A percentile compares a stretch with the other conserved stretches of the same genome.
Evolutionary conservation across 2,329 filamentous ascomycete genomes (phyloP).

Genomic region (Neobulgaria alba): DNA sequence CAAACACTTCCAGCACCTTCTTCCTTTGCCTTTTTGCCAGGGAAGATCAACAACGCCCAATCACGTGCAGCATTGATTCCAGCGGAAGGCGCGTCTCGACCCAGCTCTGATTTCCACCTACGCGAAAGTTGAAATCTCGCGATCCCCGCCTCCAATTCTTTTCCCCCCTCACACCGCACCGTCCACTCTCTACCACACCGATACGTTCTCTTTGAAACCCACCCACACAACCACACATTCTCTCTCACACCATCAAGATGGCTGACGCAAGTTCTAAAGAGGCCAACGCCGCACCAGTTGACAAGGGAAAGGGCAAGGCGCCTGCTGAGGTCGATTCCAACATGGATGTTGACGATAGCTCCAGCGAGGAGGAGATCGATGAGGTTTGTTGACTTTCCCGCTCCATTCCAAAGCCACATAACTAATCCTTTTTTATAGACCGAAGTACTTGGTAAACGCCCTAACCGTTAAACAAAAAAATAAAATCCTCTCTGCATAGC

Average conservation of each 20-base stretch:
- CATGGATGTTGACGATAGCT: slow-evolving; percentile 66
- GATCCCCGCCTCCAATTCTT: neutral
- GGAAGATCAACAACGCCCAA: neutral
- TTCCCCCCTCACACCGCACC: neutral
- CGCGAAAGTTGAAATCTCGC: too few species aligned
- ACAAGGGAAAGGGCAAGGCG: slow-evolving; percentile 87
- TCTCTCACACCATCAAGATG: slow-evolving; percentile 27
- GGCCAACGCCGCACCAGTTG: slow-evolving; percentile 33
- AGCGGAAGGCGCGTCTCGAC: slow-evolving; percentile 1
- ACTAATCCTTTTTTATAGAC: slow-evolving; percentile 7
- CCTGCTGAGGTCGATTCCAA: slow-evolving; percentile 43
- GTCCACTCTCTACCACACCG: neutral
- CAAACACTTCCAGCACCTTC: too few species aligned
- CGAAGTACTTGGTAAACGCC: slow-evolving; percentile 22
- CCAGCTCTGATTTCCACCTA: neutral
- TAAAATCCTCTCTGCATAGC: too few species aligned
- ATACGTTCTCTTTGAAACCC: slow-evolving; percentile 6
- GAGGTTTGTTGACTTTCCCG: slow-evolving; percentile 39
- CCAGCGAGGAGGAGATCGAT: slow-evolving; percentile 58
- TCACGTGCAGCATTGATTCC: slow-evolving; percentile 1
- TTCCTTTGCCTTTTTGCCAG: too few species aligned
- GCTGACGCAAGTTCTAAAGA: slow-evolving; percentile 31
- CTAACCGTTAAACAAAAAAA: neutral
- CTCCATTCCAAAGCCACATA: slow-evolving; percentile 1
- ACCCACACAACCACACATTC: slow-evolving; percentile 3